Base-by-base conservation (phyloP, 495 filamentous ascomycete species). In the Penicillium longicatenatum region DNA sequence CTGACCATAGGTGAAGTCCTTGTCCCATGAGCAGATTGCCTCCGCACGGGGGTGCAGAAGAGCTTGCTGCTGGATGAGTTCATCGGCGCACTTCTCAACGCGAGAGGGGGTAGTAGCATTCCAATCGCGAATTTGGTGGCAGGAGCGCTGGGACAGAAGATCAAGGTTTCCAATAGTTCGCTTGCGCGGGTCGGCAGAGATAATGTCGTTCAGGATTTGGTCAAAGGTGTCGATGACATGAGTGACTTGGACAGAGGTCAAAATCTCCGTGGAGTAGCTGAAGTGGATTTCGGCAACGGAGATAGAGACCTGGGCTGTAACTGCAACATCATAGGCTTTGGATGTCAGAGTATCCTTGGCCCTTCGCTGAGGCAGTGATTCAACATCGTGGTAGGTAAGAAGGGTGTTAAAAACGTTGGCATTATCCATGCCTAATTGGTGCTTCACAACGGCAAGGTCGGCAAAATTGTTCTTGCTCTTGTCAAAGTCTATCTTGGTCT, bases 301-400 rank as follows among this genome's bases (percentile, higher is more conserved):
- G 7, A 65, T 59, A 11, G 71, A 73, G 21, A 86, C 77, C 46
- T 84, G 79, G 31, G 83, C 84, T 37, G 84, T 82, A 24, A 84
- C 79, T 29, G 80, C 75, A n/a, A 86, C 70, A 26, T 82, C 78
- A 61, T 83, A 88, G 14, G 77, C 16, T 69, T 72, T 81, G 14
- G 55, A 55, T n/a, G 54, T 46, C 17, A 44, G 41, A 5, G 50
- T 24, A n/a, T 61, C 52, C 11, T 45, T 30, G 31, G 29, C 4
- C 20, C 57, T 26, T 11, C 56, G 58, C 4, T 62, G 57, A 4
- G 57, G 54, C 0, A 64, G 58, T 7, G 50, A 55, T 1, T 56
- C 53, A 9, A 47, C 50, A 1, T 51, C 60, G 12, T 49, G 60
- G 30, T 77, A 84, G 9, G 55, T 71, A 21, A 85, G 73, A 4